Conservation (phyloP, 2,329 filamentous ascomycete species). For the Diaporthe vaccinii region DNA sequence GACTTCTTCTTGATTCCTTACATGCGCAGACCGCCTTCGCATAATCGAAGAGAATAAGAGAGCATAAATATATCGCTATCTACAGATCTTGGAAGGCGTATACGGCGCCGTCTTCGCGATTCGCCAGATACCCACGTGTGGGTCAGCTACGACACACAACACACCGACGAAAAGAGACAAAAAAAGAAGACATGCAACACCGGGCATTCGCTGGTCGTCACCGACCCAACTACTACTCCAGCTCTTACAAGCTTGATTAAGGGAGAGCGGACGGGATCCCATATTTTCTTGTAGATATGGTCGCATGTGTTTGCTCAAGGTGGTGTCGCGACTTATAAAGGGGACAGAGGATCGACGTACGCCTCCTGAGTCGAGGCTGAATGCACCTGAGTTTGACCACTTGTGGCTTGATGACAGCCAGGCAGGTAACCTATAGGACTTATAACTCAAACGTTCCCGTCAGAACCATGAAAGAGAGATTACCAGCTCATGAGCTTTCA, state of each 20-base stretch:
- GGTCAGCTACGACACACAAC: neutral
- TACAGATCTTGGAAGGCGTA: neutral
- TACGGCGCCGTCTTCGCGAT: neutral
- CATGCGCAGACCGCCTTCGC: too few relatives aligned
- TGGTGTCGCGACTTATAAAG: neutral
- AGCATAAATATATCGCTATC: neutral
- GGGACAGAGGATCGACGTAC: neutral
- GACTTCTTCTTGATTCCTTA: too few relatives aligned
- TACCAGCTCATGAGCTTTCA: neutral
- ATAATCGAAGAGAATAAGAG: neutral
- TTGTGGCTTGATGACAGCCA: neutral
- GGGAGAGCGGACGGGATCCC: constrained; percentile 35
- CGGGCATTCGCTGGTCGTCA: constrained; percentile 32
- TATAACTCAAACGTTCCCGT: neutral
- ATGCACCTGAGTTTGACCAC: neutral
- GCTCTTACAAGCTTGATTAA: constrained; percentile 29
- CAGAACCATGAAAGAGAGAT: too few relatives aligned
- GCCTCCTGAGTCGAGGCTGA: too few relatives aligned
- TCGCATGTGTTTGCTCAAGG: neutral
- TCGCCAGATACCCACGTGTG: neutral
- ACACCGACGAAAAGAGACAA: neutral
- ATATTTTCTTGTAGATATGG: constrained; percentile 34
- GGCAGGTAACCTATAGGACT: neutral
- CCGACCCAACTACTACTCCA: constrained; percentile 29
- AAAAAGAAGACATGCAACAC: constrained; percentile 15